Evolutionary conservation across 176 grass and related monocot genomes (phyloP).

Genomic region (Alloteropsis semialata): DNA sequence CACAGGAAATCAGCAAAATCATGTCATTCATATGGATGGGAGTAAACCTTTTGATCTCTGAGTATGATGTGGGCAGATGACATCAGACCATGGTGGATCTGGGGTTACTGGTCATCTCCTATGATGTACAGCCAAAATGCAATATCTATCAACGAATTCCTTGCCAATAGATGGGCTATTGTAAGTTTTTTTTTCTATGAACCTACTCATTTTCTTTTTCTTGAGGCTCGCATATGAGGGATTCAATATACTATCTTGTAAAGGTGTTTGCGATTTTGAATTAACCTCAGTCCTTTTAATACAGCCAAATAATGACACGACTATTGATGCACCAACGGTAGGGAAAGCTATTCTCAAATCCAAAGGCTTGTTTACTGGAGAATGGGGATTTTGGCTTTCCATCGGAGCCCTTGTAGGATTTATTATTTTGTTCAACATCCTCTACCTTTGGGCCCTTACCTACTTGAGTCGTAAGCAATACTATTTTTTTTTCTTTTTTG

Average conservation of each 20-base stretch:
- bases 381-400: constrained; percentile 73
- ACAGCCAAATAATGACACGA: constrained; percentile 56
- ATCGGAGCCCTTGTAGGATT: constrained; percentile 63
- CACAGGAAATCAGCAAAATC: neutral
- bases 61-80: constrained; percentile 51
- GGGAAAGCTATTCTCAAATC: constrained; percentile 77
- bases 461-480: constrained; percentile 69
- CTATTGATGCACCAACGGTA: constrained; percentile 56
- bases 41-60: neutral
- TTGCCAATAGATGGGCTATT: constrained; percentile 67
- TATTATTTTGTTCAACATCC: constrained; percentile 65
- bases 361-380: constrained; percentile 58
- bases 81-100: constrained; percentile 87
- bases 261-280: neutral
- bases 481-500: neutral
- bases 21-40: neutral
- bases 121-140: constrained; percentile 89
- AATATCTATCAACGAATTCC: constrained; percentile 84
- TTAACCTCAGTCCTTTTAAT: neutral
- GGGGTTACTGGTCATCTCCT: constrained; percentile 87
- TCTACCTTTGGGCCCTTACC: constrained; percentile 56
- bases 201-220: too few species aligned
- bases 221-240: neutral
- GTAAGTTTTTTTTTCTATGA: constrained; percentile 42
- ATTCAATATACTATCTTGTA: constrained; percentile 4